phyloP scores from a whole-genome alignment of 306 rosid species.

The Ochetophila trinervis region DNA sequence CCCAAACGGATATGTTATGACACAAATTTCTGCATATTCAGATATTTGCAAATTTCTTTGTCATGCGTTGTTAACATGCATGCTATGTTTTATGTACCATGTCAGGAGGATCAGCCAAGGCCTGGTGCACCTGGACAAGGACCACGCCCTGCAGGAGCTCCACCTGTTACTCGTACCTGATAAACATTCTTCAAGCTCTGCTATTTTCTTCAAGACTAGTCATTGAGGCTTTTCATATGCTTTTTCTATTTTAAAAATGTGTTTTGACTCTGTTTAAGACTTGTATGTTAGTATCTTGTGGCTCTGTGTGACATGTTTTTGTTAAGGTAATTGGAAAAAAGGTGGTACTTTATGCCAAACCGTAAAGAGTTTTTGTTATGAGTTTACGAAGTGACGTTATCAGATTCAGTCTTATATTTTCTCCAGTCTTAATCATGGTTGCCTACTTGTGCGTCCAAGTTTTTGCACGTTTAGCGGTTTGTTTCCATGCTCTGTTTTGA shows the following conservation, averaged over 20 bases:
- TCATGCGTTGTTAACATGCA: neutral
- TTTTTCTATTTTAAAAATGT: neutral
- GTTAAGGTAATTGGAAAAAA: neutral
- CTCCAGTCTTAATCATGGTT: too few relatives aligned
- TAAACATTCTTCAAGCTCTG: neutral
- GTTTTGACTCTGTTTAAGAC: neutral
- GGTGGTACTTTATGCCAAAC: conserved; percentile 1
- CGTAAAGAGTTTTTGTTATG: neutral
- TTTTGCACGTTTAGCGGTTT: too few relatives aligned
- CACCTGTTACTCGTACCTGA: conserved; percentile 25
- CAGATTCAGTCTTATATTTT: neutral
- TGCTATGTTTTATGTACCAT: neutral
- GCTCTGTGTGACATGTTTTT: conserved; percentile 1
- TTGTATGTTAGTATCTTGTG: neutral
- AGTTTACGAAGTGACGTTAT: neutral
- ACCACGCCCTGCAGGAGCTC: conserved; percentile 28
- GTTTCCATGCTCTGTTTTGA: too few relatives aligned
- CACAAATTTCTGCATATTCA: neutral
- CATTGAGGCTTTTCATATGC: neutral
- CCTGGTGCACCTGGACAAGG: conserved; percentile 32
- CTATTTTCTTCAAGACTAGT: neutral
- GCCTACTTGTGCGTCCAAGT: too few relatives aligned
- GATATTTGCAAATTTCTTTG: neutral
- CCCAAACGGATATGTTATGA: too few relatives aligned
- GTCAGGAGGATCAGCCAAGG: conserved; percentile 31